phyloP scores from a whole-genome alignment of 1,284 basidiomycete species.

The Ustilago sp. region DNA sequence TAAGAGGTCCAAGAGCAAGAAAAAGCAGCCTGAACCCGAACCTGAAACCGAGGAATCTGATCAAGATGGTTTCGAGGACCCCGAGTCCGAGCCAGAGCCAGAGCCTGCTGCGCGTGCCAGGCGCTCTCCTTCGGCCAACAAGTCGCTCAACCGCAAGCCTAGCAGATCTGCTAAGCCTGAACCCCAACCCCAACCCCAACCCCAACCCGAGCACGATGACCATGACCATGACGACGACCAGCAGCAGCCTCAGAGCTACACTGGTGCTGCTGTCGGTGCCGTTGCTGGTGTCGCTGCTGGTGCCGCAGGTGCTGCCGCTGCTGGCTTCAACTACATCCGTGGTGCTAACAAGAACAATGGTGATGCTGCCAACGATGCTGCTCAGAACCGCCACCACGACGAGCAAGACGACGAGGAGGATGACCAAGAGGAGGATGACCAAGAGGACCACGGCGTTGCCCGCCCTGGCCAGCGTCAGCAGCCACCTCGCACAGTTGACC shows the following conservation, averaged over 20 bases:
- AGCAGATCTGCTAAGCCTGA: slow-evolving; percentile 31
- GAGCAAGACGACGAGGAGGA: slow-evolving; percentile 14
- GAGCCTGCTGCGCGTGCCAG: slow-evolving; percentile 23
- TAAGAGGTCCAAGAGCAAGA: slow-evolving; percentile 50
- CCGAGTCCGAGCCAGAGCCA: slow-evolving; percentile 31
- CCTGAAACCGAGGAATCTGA: slow-evolving; percentile 39
- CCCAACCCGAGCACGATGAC: slow-evolving; percentile 36
- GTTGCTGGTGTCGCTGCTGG: slow-evolving; percentile 59
- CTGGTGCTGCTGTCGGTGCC: slow-evolving; percentile 58
- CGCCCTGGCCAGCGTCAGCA: slow-evolving; percentile 42
- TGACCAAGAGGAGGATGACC: slow-evolving; percentile 51
- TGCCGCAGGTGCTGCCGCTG: slow-evolving; percentile 52
- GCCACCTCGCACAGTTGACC: slow-evolving; percentile 34
- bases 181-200: slow-evolving; percentile 26
- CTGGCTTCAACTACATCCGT: slow-evolving; percentile 52
- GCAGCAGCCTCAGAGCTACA: slow-evolving; percentile 56
- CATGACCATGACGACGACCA: slow-evolving; percentile 39
- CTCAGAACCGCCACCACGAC: slow-evolving; percentile 36
- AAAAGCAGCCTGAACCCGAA: slow-evolving; percentile 44
- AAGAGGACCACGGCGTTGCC: slow-evolving; percentile 26
- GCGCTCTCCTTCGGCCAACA: slow-evolving; percentile 29
- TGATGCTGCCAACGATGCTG: slow-evolving; percentile 17
- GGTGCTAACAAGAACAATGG: slow-evolving; percentile 33
- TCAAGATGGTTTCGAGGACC: slow-evolving; percentile 30
- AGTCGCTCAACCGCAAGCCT: slow-evolving; percentile 43